Evolutionary conservation across 495 filamentous ascomycete genomes (phyloP).

Genomic region (Penicillium antarcticum): DNA sequence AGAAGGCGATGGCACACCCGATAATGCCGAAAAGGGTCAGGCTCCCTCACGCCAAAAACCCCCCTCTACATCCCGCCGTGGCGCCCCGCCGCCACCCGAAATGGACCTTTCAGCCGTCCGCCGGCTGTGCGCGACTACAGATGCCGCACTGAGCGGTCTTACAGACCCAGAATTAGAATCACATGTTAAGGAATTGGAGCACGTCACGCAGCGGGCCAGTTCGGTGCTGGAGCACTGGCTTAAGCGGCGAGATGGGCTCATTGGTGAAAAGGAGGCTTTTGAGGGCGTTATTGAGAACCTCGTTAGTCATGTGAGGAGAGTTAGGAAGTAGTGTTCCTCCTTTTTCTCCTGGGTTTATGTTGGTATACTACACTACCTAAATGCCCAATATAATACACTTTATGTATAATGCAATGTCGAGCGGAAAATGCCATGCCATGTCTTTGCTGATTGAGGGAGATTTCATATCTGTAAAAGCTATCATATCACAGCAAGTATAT

Average conservation of each 20-base stretch:
- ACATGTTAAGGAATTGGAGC: constrained; percentile 71
- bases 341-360: neutral
- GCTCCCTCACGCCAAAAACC: constrained; percentile 35
- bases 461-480: no score
- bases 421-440: constrained; percentile 4
- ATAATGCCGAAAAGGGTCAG: constrained; percentile 35
- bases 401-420: constrained; percentile 28
- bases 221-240: constrained; percentile 88
- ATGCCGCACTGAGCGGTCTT: constrained; percentile 72
- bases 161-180: constrained; percentile 69
- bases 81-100: constrained; percentile 63
- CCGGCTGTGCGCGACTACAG: constrained; percentile 77
- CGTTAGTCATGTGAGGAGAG: constrained; percentile 89
- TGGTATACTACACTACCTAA: neutral
- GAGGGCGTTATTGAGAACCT: constrained; percentile 98
- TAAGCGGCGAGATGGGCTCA: constrained; percentile 73
- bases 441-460: neutral
- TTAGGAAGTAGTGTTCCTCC: constrained; percentile 56
- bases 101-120: constrained; percentile 76
- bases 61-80: constrained; percentile 37
- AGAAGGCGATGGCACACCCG: constrained; percentile 48
- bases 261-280: constrained; percentile 92
- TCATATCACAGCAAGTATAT: no score
- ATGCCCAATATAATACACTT: constrained; percentile 9
- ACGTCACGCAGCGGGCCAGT: constrained; percentile 63